phyloP scores from a whole-genome alignment of 257 asterid genomes.

The Fraxinus quadrangulata region DNA sequence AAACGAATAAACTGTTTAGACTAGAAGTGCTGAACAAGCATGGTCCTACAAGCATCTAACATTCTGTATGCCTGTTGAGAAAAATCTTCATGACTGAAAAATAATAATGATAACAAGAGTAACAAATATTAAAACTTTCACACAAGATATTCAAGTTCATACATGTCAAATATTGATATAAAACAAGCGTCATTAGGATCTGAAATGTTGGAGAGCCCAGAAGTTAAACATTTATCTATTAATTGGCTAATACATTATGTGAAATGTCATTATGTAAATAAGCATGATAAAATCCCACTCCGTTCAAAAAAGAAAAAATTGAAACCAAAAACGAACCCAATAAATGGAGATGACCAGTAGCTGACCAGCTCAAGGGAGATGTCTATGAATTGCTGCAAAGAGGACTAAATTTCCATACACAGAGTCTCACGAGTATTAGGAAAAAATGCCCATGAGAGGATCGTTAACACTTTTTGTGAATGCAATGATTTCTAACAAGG shows the following conservation, averaged over 20 bases:
- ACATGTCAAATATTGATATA: not conserved
- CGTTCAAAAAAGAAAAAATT: too few relatives aligned
- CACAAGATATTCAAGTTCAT: not conserved
- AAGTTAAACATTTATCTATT: not conserved
- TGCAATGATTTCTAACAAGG: too few relatives aligned
- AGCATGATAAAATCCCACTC: not conserved
- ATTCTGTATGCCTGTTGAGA: not conserved
- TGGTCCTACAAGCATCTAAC: not conserved
- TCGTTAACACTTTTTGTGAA: too few relatives aligned
- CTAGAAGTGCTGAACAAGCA: not conserved
- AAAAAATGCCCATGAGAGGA: too few relatives aligned
- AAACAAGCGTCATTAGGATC: not conserved
- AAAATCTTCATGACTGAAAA: not conserved
- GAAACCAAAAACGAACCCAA: too few relatives aligned
- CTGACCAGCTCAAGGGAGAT: too few relatives aligned
- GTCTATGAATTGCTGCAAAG: too few relatives aligned
- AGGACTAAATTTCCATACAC: too few relatives aligned
- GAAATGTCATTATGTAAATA: not conserved
- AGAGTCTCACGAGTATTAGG: too few relatives aligned
- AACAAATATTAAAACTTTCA: not conserved
- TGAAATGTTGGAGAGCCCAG: not conserved
- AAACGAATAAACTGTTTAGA: not conserved
- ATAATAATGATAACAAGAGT: not conserved
- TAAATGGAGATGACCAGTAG: too few relatives aligned
- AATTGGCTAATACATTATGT: not conserved